A percentile compares a stretch with the other conserved stretches of the same genome.
Evolutionary conservation across 2,329 filamentous ascomycete genomes (phyloP).

Genomic region (Beauveria varroae): DNA sequence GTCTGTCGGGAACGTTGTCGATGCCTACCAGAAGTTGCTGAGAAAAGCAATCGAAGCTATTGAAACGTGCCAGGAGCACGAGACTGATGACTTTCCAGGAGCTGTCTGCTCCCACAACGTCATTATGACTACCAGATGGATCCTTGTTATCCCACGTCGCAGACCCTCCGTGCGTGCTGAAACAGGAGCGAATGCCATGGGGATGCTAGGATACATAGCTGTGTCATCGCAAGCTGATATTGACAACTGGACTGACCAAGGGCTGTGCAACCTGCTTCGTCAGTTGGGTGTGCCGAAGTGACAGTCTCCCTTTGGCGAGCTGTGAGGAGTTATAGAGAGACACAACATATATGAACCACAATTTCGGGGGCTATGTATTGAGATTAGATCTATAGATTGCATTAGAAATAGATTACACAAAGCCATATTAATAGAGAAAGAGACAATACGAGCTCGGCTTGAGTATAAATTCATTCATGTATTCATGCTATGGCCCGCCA

Average conservation of each 20-base stretch:
- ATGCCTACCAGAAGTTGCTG: slow-evolving; percentile 22
- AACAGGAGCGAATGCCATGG: slow-evolving; percentile 35
- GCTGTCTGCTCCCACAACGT: slow-evolving; percentile 35
- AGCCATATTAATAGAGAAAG: too few relatives aligned
- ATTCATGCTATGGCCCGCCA: slow-evolving; percentile 3
- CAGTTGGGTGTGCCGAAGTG: slow-evolving; percentile 5
- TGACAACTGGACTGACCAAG: slow-evolving; percentile 8
- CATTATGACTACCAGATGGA: slow-evolving; percentile 33
- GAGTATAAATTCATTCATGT: background rate
- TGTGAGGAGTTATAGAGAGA: background rate
- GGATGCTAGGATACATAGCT: slow-evolving; percentile 35
- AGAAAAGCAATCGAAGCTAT: background rate
- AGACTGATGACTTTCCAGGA: slow-evolving; percentile 2
- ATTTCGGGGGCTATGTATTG: too few relatives aligned
- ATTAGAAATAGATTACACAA: background rate
- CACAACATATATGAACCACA: background rate
- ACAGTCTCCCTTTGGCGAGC: background rate
- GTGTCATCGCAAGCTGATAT: slow-evolving; percentile 6
- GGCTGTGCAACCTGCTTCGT: background rate
- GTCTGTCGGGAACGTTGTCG: slow-evolving; percentile 12
- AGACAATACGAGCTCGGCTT: background rate
- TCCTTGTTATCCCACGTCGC: slow-evolving; percentile 40
- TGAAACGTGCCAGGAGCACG: background rate
- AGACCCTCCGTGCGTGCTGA: slow-evolving; percentile 23
- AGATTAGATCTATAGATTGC: background rate